These are phyloP conservation scores for Fusarium mangiferae DNA, from an alignment of 2,329 filamentous ascomycete species.

Conservation along the genomic window DNA sequence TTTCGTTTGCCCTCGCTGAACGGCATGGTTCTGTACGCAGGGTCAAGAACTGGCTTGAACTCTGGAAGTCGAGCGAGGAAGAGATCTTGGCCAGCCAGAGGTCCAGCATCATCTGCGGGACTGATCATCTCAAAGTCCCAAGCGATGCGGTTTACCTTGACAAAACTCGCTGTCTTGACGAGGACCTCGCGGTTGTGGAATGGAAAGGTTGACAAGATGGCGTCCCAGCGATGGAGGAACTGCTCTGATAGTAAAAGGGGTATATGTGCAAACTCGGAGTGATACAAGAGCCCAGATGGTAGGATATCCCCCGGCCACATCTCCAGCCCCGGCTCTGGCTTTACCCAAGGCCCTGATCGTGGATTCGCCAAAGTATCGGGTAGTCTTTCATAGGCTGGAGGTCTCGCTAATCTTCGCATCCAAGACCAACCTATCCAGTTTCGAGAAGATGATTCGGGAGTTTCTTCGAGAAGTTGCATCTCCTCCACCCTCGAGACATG, in stretches of 20 bases:
- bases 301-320: slow-evolving; percentile 7
- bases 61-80: slow-evolving; percentile 1
- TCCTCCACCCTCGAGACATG: neutral
- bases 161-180: neutral
- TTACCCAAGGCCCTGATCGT: slow-evolving; percentile 4
- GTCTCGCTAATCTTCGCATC: neutral
- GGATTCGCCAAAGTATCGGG: neutral
- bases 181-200: neutral
- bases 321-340: neutral
- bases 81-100: slow-evolving; percentile 1
- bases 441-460: neutral
- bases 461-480: neutral
- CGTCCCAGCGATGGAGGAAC: slow-evolving; percentile 2
- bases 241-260: neutral
- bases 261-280: neutral
- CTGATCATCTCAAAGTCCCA: neutral
- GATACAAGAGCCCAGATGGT: slow-evolving; percentile 2
- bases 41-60: neutral
- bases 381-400: neutral
- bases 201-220: neutral
- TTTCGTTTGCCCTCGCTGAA: slow-evolving; percentile 7
- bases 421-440: neutral
- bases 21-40: slow-evolving; percentile 7
- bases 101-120: neutral
- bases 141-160: neutral